Evolutionary conservation across 805 yeast species (phyloP).

Genomic region (Saturnispora zaruensis): DNA sequence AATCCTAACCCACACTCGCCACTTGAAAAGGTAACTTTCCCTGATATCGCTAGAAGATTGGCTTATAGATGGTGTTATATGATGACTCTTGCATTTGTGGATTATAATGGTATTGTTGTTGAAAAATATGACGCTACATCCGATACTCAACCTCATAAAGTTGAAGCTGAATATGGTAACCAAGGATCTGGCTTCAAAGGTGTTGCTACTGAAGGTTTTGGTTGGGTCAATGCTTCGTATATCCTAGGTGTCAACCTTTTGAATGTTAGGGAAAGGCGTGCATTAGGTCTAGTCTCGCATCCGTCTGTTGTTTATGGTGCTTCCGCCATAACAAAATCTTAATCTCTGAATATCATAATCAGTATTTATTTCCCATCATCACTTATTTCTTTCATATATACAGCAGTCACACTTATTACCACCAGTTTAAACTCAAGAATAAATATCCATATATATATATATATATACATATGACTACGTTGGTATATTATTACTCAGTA

Average conservation of each 20-base stretch:
- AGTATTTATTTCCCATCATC: not conserved
- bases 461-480: no score
- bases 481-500: no score
- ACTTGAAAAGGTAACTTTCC: slow-evolving; percentile 11
- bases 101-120: slow-evolving; percentile 88
- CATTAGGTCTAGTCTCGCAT: slow-evolving; percentile 70
- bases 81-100: slow-evolving; percentile 85
- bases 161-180: slow-evolving; percentile 94
- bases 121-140: slow-evolving; percentile 90
- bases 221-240: slow-evolving; percentile 94
- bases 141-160: slow-evolving; percentile 78
- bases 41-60: slow-evolving; percentile 55
- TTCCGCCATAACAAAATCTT: not conserved
- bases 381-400: not conserved
- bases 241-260: slow-evolving; percentile 61
- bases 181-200: slow-evolving; percentile 92
- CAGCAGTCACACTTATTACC: not conserved
- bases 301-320: slow-evolving; percentile 30
- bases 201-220: slow-evolving; percentile 93
- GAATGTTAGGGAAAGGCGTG: slow-evolving; percentile 59
- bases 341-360: not conserved
- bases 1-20: slow-evolving; percentile 51
- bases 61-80: slow-evolving; percentile 83
- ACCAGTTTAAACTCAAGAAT: not conserved
- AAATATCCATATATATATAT: no score